Evolutionary conservation across 768 basidiomycete genomes (phyloP), one percentile per base, ranked within the genome.

Genomic region (Lanmaoa rubissima): DNA sequence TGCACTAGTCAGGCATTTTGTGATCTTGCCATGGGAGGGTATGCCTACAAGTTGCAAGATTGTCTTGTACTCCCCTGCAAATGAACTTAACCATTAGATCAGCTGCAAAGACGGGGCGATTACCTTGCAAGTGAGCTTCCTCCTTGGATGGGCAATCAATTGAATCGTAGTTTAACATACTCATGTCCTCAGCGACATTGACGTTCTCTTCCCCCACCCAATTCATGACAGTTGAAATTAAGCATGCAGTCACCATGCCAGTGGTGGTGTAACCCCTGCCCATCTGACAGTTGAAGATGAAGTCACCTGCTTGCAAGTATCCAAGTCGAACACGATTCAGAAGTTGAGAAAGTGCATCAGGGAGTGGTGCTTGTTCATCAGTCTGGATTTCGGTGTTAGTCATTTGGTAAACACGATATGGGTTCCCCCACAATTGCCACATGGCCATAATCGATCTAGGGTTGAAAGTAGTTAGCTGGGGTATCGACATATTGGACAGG

Each of bases 241-340:
- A 76, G 54, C 87, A 91, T 0, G 92, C 92, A 26, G 87, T 86
- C 54, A 94, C 84, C 94, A 98, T 98, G 6, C 97, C 97, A 0
- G 94, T 98, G 0, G 97, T 99, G 7, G 97, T 99, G 39, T 89
- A 79, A 16, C 87, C 90, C 53, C 90, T 78, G 24, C 92, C 92
- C 94, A 98, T 96, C 72, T 98, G 97, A 72, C 97, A 99, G 64
- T 98, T 98, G 77, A 97, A 98, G 45, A 93, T 75, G 63, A 94
- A 89, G 62, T 92, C 92, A 5, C 85, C 88, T 1, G 85, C 82
- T 31, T 80, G 75, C 1, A 79, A 73, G 44, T 86, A 60, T 53
- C 80, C 79, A 56, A 78, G 66, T 69, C 81, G 80, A 6, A 98
- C 82, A 35, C 94, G 84, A 26, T 85, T 82, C 28, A 96, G 76